Conservation (phyloP, 1,284 basidiomycete species). For the Agaricales sp. region DNA sequence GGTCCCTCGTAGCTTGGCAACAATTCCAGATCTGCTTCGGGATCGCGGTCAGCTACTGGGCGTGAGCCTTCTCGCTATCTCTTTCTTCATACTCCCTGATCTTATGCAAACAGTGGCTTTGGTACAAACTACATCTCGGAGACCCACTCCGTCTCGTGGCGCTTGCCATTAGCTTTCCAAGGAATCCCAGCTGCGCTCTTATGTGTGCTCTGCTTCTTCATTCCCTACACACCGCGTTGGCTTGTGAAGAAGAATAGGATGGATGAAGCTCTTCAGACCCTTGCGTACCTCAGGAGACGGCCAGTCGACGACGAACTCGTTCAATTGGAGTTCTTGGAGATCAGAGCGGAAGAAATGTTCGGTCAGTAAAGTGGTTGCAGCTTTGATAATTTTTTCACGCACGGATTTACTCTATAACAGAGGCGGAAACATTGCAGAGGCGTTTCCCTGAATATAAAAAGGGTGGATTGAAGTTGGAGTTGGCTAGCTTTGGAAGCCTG, state of each 20-base stretch:
- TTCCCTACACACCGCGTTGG: conserved; percentile 31
- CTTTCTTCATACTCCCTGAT: background rate
- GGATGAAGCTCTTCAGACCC: conserved; percentile 21
- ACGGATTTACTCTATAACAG: no score
- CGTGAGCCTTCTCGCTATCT: background rate
- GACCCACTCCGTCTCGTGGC: conserved; percentile 21
- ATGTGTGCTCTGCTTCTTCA: conserved; percentile 17
- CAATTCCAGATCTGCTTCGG: conserved; percentile 15
- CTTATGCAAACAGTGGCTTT: conserved; percentile 11
- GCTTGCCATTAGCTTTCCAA: conserved; percentile 27
- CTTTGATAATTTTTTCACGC: no score
- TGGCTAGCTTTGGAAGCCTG: conserved; percentile 15
- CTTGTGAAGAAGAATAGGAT: conserved; percentile 25
- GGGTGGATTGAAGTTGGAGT: conserved; percentile 13
- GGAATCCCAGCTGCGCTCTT: conserved; percentile 22
- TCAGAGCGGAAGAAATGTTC: conserved; percentile 21
- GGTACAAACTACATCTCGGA: conserved; percentile 21
- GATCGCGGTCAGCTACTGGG: conserved; percentile 16
- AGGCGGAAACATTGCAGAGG: conserved; percentile 15
- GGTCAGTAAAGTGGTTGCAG: no score
- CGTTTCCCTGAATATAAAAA: conserved; percentile 13
- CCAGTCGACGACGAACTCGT: conserved; percentile 22
- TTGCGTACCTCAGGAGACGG: conserved; percentile 26
- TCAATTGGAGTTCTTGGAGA: conserved; percentile 20
- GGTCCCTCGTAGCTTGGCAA: conserved; percentile 17